A percentile compares a stretch with the other conserved stretches of the same genome.
Evolutionary conservation across 768 basidiomycete species (phyloP).

Genomic region (Mrakia gelida): DNA sequence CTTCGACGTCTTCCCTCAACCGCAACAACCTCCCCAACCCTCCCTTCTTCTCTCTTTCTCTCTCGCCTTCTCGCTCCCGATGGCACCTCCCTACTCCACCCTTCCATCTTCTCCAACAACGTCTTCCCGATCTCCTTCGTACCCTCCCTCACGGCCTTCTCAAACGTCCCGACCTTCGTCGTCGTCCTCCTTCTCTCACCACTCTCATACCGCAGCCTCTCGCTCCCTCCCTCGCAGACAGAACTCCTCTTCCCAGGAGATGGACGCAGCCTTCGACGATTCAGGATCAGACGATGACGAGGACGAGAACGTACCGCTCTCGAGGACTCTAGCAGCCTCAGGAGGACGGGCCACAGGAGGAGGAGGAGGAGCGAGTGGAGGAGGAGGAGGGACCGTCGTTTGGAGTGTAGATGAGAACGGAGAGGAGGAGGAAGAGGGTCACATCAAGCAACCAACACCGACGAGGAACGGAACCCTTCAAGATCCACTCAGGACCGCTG

Average conservation of each 20-base stretch:
- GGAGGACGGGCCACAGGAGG: neutral
- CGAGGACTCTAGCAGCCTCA: neutral
- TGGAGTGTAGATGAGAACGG: conserved; percentile 19
- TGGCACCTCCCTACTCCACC: neutral
- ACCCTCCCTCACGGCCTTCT: conserved; percentile 6
- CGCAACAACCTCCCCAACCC: neutral
- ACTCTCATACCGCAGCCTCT: neutral
- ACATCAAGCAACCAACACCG: no score
- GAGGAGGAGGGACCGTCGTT: neutral
- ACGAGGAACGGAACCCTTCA: neutral
- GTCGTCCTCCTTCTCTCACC: neutral
- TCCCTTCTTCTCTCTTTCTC: neutral
- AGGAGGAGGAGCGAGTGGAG: neutral
- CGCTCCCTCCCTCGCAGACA: conserved; percentile 6
- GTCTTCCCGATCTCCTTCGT: neutral
- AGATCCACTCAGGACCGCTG: neutral
- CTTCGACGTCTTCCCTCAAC: no score
- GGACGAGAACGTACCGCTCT: conserved; percentile 26
- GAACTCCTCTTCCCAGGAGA: conserved; percentile 15
- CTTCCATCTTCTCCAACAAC: neutral
- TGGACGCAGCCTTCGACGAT: conserved; percentile 30
- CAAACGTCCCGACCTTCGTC: neutral
- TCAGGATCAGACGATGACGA: conserved; percentile 4
- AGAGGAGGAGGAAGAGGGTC: neutral
- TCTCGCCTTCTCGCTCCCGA: neutral